Evolutionary conservation across 768 basidiomycete genomes (phyloP).

Genomic region (Mycena amicta): DNA sequence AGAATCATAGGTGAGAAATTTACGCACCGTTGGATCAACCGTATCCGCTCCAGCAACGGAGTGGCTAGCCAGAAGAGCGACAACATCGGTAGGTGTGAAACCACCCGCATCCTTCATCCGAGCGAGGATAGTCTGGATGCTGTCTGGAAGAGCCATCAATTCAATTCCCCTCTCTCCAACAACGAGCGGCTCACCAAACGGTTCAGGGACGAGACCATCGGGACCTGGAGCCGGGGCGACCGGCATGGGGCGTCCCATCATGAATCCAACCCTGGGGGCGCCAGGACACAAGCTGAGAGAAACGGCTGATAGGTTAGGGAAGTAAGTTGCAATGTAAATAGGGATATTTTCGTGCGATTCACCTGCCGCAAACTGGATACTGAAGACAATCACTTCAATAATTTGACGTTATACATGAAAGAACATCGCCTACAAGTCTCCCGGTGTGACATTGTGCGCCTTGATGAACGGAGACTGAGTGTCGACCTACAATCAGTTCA

Average conservation of each 20-base stretch:
- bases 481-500: slow-evolving; percentile 5
- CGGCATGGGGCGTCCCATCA: slow-evolving; percentile 28
- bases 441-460: slow-evolving; percentile 26
- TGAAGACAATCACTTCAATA: background rate
- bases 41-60: slow-evolving; percentile 26
- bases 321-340: no score
- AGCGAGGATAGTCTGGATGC: slow-evolving; percentile 14
- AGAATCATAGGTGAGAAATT: slow-evolving; percentile 18
- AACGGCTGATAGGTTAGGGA: no score
- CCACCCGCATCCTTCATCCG: slow-evolving; percentile 28
- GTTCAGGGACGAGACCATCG: slow-evolving; percentile 24
- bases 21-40: slow-evolving; percentile 27
- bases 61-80: slow-evolving; percentile 28
- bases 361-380: slow-evolving; percentile 33
- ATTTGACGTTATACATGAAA: background rate
- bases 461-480: slow-evolving; percentile 26
- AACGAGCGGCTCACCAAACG: background rate
- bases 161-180: no score
- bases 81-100: slow-evolving; percentile 28
- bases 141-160: no score
- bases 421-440: slow-evolving; percentile 29
- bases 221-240: slow-evolving; percentile 9
- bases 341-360: no score
- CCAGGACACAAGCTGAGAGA: slow-evolving; percentile 34
- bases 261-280: slow-evolving; percentile 32